Conservation (phyloP, 306 rosid species). For the Cicer pinnatifidum region DNA sequence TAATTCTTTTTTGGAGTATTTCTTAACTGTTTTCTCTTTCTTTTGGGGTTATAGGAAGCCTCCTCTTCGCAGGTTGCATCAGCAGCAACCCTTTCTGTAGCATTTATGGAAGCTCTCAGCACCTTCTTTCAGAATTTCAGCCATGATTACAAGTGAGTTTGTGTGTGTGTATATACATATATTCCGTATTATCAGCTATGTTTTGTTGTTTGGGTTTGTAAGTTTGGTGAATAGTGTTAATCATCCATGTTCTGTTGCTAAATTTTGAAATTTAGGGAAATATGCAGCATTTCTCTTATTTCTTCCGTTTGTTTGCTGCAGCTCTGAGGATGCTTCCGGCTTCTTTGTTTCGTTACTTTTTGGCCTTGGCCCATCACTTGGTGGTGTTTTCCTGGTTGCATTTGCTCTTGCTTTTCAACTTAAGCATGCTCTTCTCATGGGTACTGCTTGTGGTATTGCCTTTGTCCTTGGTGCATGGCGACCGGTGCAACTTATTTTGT, state of each 20-base stretch:
- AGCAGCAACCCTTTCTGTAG: constrained; percentile 91
- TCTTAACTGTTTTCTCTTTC: constrained; percentile 13
- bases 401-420: constrained; percentile 82
- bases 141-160: constrained; percentile 86
- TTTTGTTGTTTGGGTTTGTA: constrained; percentile 25
- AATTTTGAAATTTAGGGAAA: constrained; percentile 1
- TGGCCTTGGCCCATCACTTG: constrained; percentile 94
- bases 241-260: constrained; percentile 30
- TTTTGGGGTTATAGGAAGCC: constrained; percentile 72
- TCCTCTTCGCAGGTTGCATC: constrained; percentile 95
- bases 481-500: constrained; percentile 79
- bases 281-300: constrained; percentile 17
- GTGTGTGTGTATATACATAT: not conserved
- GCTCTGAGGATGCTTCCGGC: constrained; percentile 97
- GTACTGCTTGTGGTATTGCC: constrained; percentile 94
- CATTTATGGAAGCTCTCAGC: constrained; percentile 98
- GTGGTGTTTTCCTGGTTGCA: constrained; percentile 76
- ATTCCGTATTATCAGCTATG: constrained; percentile 14
- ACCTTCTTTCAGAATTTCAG: constrained; percentile 82
- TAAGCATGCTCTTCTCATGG: constrained; percentile 94
- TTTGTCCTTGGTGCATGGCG: constrained; percentile 97
- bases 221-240: constrained; percentile 1
- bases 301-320: constrained; percentile 51
- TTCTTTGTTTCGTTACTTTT: constrained; percentile 94
- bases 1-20: not conserved